These are phyloP conservation scores for Asterochloris erici DNA, from an alignment of 139 green algal genomes.

Conservation along the genomic window DNA sequence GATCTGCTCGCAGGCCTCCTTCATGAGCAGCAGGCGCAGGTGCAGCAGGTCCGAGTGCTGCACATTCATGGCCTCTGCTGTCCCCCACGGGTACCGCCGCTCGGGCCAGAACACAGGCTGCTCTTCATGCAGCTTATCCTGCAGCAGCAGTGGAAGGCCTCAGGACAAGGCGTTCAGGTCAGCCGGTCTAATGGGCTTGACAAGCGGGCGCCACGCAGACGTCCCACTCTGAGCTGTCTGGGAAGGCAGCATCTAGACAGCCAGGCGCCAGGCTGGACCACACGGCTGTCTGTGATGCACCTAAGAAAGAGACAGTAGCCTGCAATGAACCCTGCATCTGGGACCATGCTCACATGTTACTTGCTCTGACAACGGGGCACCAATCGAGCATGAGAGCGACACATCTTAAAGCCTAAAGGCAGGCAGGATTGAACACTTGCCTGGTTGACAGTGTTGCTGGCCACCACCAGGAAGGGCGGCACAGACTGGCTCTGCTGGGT, in stretches of 20 bases:
- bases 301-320: too few species aligned
- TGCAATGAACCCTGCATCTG: too few species aligned
- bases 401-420: not conserved
- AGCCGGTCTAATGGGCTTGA: too few species aligned
- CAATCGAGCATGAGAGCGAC: too few species aligned
- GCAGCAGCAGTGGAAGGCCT: not conserved
- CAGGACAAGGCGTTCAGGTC: too few species aligned
- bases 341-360: too few species aligned
- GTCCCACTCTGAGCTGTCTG: too few species aligned
- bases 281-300: too few species aligned
- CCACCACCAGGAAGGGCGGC: slow-evolving; percentile 65
- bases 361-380: too few species aligned
- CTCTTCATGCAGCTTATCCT: slow-evolving; percentile 26
- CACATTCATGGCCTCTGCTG: slow-evolving; percentile 70
- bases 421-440: slow-evolving; percentile 33
- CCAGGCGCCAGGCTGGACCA: too few species aligned
- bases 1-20: slow-evolving; percentile 34
- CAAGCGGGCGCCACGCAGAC: too few species aligned
- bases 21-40: slow-evolving; percentile 37
- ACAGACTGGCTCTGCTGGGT: slow-evolving; percentile 18
- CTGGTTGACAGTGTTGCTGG: slow-evolving; percentile 59
- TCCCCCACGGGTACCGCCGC: slow-evolving; percentile 68
- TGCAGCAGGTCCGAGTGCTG: slow-evolving; percentile 72
- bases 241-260: too few species aligned
- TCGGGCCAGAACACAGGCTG: slow-evolving; percentile 65